phyloP scores from a whole-genome alignment of 192 early-diverging fungal genomes.

The Phycomyces blakesleeanus region DNA sequence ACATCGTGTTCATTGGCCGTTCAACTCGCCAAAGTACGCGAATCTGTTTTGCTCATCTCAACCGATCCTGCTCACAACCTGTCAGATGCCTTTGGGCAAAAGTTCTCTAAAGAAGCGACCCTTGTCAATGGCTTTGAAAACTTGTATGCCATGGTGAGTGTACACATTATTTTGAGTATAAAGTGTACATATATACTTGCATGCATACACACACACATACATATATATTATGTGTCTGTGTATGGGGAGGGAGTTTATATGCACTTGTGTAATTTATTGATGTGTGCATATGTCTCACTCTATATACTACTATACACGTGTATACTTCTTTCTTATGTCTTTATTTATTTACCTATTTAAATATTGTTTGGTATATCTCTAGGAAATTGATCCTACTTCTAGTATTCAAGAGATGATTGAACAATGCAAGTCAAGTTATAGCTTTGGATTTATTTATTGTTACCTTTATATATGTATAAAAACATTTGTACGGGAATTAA shows the following conservation, averaged over 20 bases:
- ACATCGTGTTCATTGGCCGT: slow-evolving; percentile 88
- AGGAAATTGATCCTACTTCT: slow-evolving; percentile 98
- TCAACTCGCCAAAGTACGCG: slow-evolving; percentile 85
- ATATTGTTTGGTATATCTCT: not conserved
- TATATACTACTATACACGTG: too few species aligned
- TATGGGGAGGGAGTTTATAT: too few species aligned
- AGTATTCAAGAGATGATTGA: slow-evolving; percentile 99
- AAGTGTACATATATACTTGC: too few species aligned
- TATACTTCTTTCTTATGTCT: not conserved
- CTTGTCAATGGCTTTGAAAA: slow-evolving; percentile 93
- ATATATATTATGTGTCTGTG: too few species aligned
- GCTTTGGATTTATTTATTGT: too few species aligned
- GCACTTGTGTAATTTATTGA: too few species aligned
- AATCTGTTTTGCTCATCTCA: slow-evolving; percentile 94
- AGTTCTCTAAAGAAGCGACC: slow-evolving; percentile 95
- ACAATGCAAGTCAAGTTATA: slow-evolving; percentile 50
- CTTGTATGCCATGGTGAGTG: slow-evolving; percentile 89
- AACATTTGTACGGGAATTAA: too few species aligned
- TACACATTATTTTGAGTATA: too few species aligned
- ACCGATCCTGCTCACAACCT: slow-evolving; percentile 99
- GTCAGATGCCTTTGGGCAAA: slow-evolving; percentile 98
- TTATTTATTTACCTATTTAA: not conserved
- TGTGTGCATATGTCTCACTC: too few species aligned
- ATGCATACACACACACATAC: too few species aligned
- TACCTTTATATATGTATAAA: too few species aligned